Evolutionary conservation across 2,329 filamentous ascomycete species (phyloP), one percentile per base, ranked within the genome.

Genomic region (Whalleya microplaca): DNA sequence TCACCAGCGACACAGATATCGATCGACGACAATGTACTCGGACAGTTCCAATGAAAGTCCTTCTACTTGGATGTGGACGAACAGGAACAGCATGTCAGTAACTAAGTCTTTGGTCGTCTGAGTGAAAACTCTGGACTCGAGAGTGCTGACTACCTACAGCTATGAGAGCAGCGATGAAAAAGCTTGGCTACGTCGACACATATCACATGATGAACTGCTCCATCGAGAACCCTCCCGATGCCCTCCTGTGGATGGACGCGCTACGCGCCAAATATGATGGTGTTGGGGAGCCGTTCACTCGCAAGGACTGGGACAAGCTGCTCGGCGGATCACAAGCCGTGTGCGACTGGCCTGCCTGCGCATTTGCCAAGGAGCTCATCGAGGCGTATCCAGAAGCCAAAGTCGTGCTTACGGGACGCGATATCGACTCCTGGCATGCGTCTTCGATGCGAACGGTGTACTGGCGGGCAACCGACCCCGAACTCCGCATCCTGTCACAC

Each of bases 171-270:
- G 87, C 88, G 19, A 80, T 90, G 70, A 81, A 86, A 68, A 78
- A 84, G 64, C 79, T 90, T 41, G 87, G 87, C 59, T 89, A 86
- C 71, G 76, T 82, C 65, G 84, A 88, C 71, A 87, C 84, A 58
- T 90, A 90, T 78, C 88, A 90, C 77, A 89, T 89, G 86, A 87
- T 88, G 84, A 86, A 81, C 66, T 84, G 83, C 63, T 85, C 82
- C 56, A 84, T 88, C 58, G 86, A 89, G 74, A 89, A 88, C 73
- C 84, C 84, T 10, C 84, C 82, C 21, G 87, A 89, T 67, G 84
- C 83, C 52, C 76, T 88, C 42, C 83, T 89, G 76, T 91, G 88
- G 88, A 84, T 85, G 73, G 85, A 90, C 61, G 87, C 87, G 23
- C 79, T 91, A 53, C 76, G 77, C 18, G 84, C 85, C 62, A 77